A percentile compares a stretch with the other conserved stretches of the same genome.
These are phyloP conservation scores for Cytospora leucostoma DNA, from an alignment of 2,329 filamentous ascomycete genomes.

Conservation along the genomic window DNA sequence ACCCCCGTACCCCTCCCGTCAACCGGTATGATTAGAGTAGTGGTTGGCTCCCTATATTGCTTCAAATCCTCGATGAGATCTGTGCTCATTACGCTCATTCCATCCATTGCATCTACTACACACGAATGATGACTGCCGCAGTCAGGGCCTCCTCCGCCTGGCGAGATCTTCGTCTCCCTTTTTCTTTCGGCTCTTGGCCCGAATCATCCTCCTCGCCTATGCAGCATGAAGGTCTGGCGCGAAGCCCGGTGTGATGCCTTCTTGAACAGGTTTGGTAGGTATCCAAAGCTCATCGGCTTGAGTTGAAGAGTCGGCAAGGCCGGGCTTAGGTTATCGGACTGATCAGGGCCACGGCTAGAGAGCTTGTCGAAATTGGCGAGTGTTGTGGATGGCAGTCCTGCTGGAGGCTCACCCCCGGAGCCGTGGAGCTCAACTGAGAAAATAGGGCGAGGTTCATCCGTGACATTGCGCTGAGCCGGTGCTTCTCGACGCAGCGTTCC, in stretches of 20 bases:
- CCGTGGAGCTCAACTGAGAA: constrained; percentile 11
- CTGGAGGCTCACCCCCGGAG: constrained; percentile 15
- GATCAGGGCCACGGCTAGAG: constrained; percentile 17
- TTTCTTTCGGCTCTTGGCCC: constrained; percentile 47
- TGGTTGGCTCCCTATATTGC: constrained; percentile 26
- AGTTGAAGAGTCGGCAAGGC: constrained; percentile 35
- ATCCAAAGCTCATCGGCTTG: constrained; percentile 34
- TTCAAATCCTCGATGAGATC: constrained; percentile 34
- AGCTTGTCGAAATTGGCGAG: constrained; percentile 28
- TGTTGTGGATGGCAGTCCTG: constrained; percentile 30
- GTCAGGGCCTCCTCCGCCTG: constrained; percentile 55
- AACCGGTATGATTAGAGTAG: constrained; percentile 25
- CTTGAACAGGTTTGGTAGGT: constrained; percentile 24
- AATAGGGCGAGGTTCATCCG: neutral
- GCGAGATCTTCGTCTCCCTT: constrained; percentile 48
- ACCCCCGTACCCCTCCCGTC: constrained; percentile 23
- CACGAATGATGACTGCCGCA: constrained; percentile 56
- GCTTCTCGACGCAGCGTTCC: constrained; percentile 1
- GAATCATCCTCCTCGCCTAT: constrained; percentile 43
- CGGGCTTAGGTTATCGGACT: constrained; percentile 23
- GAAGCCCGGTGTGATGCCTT: constrained; percentile 49
- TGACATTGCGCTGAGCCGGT: neutral
- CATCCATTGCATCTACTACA: constrained; percentile 48
- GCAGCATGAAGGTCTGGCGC: constrained; percentile 46
- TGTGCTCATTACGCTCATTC: constrained; percentile 30